These are phyloP conservation scores for Globisporangium polare DNA, from an alignment of 352 stramenopile species.

Conservation along the genomic window DNA sequence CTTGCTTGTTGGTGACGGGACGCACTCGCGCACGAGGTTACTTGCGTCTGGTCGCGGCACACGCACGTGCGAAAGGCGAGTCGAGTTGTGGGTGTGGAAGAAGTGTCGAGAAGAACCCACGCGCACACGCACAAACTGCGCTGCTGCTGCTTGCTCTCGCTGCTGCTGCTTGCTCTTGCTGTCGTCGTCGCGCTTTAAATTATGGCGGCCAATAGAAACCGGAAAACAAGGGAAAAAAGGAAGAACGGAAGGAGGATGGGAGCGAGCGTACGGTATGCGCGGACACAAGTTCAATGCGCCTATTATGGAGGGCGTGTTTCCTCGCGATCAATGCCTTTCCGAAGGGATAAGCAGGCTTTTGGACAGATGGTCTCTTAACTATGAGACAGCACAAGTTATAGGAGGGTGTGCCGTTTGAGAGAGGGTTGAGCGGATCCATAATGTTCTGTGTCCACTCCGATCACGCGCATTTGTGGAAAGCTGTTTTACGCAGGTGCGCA, in stretches of 20 bases:
- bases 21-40: not conserved
- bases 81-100: not conserved
- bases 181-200: not conserved
- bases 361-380: too few species aligned
- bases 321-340: too few species aligned
- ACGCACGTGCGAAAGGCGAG: not conserved
- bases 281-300: not conserved
- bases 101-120: conserved; percentile 1
- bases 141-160: not conserved
- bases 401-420: too few species aligned
- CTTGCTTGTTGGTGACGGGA: not conserved
- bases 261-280: not conserved
- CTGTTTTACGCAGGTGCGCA: too few species aligned
- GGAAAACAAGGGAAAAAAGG: not conserved
- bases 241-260: conserved; percentile 6
- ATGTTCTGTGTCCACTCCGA: too few species aligned
- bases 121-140: not conserved
- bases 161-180: too few species aligned
- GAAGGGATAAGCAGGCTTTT: too few species aligned
- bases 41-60: not conserved
- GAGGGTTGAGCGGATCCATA: too few species aligned
- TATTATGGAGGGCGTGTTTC: too few species aligned
- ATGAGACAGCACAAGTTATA: too few species aligned
- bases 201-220: not conserved
- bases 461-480: too few species aligned